Base-by-base conservation (phyloP, 176 grass and related monocot species). In the Oryza punctata region DNA sequence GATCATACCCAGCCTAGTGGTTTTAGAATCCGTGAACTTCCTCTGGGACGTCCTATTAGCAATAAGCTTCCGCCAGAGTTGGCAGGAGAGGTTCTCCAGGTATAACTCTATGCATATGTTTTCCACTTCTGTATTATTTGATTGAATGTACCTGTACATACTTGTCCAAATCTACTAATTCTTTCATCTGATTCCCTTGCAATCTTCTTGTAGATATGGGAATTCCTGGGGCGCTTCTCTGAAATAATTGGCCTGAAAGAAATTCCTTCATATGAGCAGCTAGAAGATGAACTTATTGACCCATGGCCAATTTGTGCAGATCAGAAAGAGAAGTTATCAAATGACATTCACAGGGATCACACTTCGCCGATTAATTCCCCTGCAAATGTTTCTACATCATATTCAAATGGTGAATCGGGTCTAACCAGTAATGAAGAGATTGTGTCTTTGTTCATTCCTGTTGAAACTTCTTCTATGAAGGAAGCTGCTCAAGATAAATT, bases 281-380 rank as follows among this genome's bases (percentile, higher is more conserved):
- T 99, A 63, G 92, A 96, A 89, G 87, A 95, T 86, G 96, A 99
- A 86, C 96, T 99, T 72, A 87, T 96, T 84, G 90, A 99, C 67
- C 93, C 93, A 35, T 99, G 96, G 96, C 96, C 93, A 81, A 47
- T 88, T 70, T 81, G 76, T 73, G 63, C 78, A 81, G 85, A 90
- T 79, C 77, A 88, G 72, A 69, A 81, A 60, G 89, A 87, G 33
- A 71, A 81, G 33, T 75, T 85, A 64, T 38, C 73, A 32, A 89
- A 80, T 45, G 79, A 87, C 27, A 84, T 69, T 81, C 82, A 90
- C 65, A 91, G 38, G 52, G 84, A 98, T 67, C 80, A 86, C 37
- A 80, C 69, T 80, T 81, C 83, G 69, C 69, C 71, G 23, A 73
- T 81, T 44, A 85, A 74, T 93, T 81, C 81, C 74, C 81, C 78